These are phyloP conservation scores for Pleurotus ostreatus DNA, from an alignment of 768 basidiomycete species.

Conservation along the genomic window DNA sequence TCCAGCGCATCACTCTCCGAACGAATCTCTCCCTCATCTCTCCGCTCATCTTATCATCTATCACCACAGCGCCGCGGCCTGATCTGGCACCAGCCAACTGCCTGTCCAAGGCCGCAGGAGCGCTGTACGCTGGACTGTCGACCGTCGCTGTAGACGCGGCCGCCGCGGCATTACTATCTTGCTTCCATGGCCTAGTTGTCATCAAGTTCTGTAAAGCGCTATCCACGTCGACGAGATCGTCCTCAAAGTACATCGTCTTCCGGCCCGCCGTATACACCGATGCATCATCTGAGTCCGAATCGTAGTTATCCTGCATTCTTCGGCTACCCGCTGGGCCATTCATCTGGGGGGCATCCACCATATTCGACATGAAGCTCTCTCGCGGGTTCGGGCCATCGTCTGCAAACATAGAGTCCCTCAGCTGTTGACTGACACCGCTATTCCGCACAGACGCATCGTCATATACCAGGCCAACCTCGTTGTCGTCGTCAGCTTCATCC, in stretches of 20 bases:
- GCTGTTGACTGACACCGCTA: neutral
- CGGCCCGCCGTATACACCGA: constrained; percentile 9
- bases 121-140: too few relatives aligned
- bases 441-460: neutral
- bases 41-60: constrained; percentile 51
- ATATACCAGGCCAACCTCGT: constrained; percentile 27
- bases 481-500: constrained; percentile 20
- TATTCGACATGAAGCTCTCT: neutral
- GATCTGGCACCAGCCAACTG: neutral
- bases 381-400: neutral
- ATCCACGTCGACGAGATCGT: constrained; percentile 3
- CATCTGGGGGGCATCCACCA: neutral
- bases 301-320: constrained; percentile 21
- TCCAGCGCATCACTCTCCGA: constrained; percentile 44
- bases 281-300: constrained; percentile 14
- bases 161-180: too few relatives aligned
- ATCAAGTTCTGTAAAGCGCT: neutral
- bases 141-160: too few relatives aligned
- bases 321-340: too few relatives aligned
- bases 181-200: neutral
- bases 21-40: constrained; percentile 46
- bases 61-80: constrained; percentile 41
- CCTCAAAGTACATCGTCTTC: constrained; percentile 7
- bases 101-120: neutral
- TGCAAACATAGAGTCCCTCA: neutral